Percentiles rank a stretch among this genome's conserved stretches.
Evolutionary conservation across 371 early-diverging fungal species (phyloP).

Genomic region (Nematocida major): DNA sequence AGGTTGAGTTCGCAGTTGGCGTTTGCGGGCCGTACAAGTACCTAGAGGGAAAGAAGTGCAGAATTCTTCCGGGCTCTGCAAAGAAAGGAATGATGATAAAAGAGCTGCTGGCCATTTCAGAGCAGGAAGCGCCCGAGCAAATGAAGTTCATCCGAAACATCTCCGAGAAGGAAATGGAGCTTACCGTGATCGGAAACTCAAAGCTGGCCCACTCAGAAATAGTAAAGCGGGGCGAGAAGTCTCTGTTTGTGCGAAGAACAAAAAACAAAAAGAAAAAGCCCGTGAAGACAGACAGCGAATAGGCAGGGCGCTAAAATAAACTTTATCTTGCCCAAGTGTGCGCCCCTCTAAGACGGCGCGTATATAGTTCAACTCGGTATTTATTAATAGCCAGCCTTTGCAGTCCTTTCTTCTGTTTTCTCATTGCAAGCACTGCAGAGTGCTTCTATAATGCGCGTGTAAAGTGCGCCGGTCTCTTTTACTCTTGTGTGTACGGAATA

Average conservation of each 20-base stretch:
- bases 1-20: constrained; percentile 76
- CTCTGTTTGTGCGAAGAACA: constrained; percentile 17
- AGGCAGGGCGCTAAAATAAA: background rate
- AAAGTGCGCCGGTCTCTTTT: background rate
- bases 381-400: too few relatives aligned
- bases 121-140: background rate
- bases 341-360: background rate
- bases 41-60: constrained; percentile 81
- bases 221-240: constrained; percentile 20
- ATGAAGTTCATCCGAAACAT: constrained; percentile 36
- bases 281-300: background rate
- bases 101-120: constrained; percentile 47
- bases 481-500: constrained; percentile 24
- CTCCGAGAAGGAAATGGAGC: constrained; percentile 46
- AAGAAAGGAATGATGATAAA: constrained; percentile 81
- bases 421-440: background rate
- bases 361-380: background rate
- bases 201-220: constrained; percentile 45
- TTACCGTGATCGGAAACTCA: constrained; percentile 25
- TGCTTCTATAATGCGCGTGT: background rate
- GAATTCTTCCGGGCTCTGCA: constrained; percentile 81
- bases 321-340: too few relatives aligned
- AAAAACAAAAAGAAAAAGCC: constrained; percentile 22
- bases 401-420: background rate
- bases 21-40: constrained; percentile 85